These are phyloP conservation scores for Boletus rubescentipes DNA, from an alignment of 768 basidiomycete genomes.

Conservation along the genomic window DNA sequence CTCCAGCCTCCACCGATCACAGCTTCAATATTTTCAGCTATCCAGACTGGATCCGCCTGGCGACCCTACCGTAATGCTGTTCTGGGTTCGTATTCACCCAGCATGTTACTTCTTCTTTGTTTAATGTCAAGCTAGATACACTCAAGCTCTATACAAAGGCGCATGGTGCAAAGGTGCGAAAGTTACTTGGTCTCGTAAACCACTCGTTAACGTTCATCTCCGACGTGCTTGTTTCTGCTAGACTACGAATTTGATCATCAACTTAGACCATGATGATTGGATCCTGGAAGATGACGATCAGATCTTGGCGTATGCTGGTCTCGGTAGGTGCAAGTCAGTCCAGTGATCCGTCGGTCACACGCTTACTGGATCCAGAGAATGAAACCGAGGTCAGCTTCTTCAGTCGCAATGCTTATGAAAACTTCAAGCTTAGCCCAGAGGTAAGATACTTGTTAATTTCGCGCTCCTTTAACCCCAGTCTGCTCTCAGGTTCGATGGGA, in stretches of 20 bases:
- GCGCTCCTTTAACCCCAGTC: not conserved
- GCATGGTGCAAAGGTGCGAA: slow-evolving; percentile 84
- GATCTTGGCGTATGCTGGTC: slow-evolving; percentile 65
- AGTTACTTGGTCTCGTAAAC: not conserved
- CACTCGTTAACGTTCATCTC: not conserved
- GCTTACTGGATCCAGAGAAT: slow-evolving; percentile 61
- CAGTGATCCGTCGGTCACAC: not conserved
- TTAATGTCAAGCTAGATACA: slow-evolving; percentile 59
- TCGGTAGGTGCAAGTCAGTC: slow-evolving; percentile 57
- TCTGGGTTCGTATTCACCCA: slow-evolving; percentile 53
- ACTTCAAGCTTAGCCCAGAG: slow-evolving; percentile 81
- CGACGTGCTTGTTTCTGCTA: slow-evolving; percentile 30
- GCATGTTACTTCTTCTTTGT: not conserved
- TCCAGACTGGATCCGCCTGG: slow-evolving; percentile 77
- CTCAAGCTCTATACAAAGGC: slow-evolving; percentile 93
- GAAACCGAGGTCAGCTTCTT: slow-evolving; percentile 96
- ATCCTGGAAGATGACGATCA: slow-evolving; percentile 69
- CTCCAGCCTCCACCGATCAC: slow-evolving; percentile 1
- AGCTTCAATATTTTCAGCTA: slow-evolving; percentile 47
- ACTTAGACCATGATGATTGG: slow-evolving; percentile 95
- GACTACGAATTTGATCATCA: slow-evolving; percentile 98
- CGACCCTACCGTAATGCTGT: slow-evolving; percentile 78
- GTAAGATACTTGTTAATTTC: slow-evolving; percentile 36
- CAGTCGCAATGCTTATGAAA: slow-evolving; percentile 69
- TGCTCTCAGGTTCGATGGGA: slow-evolving; percentile 31